These are phyloP conservation scores for Lactarius pseudohatsudake DNA, from an alignment of 768 basidiomycete genomes.

Conservation along the genomic window DNA sequence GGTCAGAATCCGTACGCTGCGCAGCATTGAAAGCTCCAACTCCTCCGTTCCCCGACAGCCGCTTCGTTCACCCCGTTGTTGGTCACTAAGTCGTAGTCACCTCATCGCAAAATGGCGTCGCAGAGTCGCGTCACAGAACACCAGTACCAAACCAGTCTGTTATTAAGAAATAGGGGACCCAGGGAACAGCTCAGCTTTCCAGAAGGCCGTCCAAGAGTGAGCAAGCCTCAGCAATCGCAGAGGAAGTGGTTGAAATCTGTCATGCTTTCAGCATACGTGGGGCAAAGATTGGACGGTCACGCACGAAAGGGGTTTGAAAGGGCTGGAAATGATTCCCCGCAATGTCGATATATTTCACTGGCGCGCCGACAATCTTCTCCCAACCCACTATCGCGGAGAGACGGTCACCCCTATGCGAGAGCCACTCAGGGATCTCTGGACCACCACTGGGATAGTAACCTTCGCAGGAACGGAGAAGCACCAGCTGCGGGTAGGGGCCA, in stretches of 20 bases:
- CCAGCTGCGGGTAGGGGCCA: slow-evolving; percentile 39
- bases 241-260: slow-evolving; percentile 17
- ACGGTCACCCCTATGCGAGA: slow-evolving; percentile 46
- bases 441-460: slow-evolving; percentile 41
- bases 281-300: slow-evolving; percentile 27
- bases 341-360: slow-evolving; percentile 50
- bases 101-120: too few species aligned
- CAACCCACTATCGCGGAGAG: slow-evolving; percentile 43
- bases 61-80: not conserved
- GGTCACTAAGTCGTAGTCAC: not conserved
- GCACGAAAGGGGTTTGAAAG: slow-evolving; percentile 53
- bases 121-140: not conserved
- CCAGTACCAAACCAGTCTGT: not conserved
- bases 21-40: not conserved
- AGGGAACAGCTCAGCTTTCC: not conserved
- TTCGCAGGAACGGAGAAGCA: slow-evolving; percentile 54
- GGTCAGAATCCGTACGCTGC: not conserved
- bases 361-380: slow-evolving; percentile 43
- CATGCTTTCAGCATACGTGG: not conserved
- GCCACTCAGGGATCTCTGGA: slow-evolving; percentile 49
- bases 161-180: not conserved
- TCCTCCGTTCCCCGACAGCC: not conserved
- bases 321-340: slow-evolving; percentile 67
- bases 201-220: slow-evolving; percentile 12
- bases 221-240: slow-evolving; percentile 22